A percentile compares a stretch with the other conserved stretches of the same genome.
phyloP scores from a whole-genome alignment of 768 basidiomycete genomes.

The Rhizopogon sp. region DNA sequence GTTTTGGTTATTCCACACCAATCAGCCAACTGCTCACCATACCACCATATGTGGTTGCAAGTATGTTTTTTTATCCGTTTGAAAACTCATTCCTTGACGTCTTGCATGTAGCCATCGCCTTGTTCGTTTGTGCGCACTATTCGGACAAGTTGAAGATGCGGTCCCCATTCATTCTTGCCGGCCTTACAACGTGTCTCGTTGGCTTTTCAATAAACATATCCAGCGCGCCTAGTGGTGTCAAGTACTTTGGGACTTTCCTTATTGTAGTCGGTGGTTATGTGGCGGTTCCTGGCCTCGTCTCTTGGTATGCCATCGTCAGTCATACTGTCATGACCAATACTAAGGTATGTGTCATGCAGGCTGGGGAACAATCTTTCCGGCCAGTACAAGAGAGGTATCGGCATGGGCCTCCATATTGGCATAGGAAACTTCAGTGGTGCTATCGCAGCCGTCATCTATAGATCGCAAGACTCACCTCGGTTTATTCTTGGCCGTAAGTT shows the following conservation, averaged over 20 bases:
- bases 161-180: conserved; percentile 53
- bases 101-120: conserved; percentile 38
- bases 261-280: conserved; percentile 55
- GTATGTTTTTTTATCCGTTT: conserved; percentile 31
- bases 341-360: background rate
- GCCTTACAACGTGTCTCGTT: conserved; percentile 43
- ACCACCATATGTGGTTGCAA: conserved; percentile 60
- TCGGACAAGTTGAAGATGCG: conserved; percentile 52
- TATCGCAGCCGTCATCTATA: conserved; percentile 58
- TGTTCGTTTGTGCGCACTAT: conserved; percentile 46
- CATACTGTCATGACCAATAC: background rate
- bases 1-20: conserved; percentile 53
- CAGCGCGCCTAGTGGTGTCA: conserved; percentile 41
- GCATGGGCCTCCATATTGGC: conserved; percentile 9
- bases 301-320: conserved; percentile 39
- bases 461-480: conserved; percentile 50
- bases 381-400: conserved; percentile 4
- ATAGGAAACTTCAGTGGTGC: conserved; percentile 59
- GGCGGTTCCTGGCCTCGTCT: conserved; percentile 51
- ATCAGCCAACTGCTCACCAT: conserved; percentile 61
- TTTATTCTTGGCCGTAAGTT: conserved; percentile 55
- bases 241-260: conserved; percentile 69
- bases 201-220: conserved; percentile 62
- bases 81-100: background rate
- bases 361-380: conserved; percentile 7